Percentiles rank a stretch among this genome's conserved stretches.
Evolutionary conservation across 2,329 filamentous ascomycete genomes (phyloP).

Genomic region (Paracoccidioides lutzii): DNA sequence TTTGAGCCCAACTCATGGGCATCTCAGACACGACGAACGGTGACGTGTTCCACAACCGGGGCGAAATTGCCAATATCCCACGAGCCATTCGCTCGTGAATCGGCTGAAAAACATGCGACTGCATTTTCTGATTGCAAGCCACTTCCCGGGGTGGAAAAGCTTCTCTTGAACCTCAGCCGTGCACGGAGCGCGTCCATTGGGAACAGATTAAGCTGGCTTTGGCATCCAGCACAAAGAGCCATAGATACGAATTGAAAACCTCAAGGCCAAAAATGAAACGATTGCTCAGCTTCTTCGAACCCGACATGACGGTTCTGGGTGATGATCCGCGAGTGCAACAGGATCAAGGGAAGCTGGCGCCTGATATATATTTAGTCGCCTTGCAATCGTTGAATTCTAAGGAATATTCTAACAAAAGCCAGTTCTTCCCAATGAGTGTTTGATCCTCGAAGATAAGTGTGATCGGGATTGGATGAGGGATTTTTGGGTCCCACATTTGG

Average conservation of each 20-base stretch:
- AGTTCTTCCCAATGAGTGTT: slow-evolving; percentile 19
- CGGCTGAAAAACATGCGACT: slow-evolving; percentile 14
- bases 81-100: slow-evolving; percentile 22
- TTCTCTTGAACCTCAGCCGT: slow-evolving; percentile 12
- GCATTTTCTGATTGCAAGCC: slow-evolving; percentile 19
- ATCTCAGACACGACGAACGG: slow-evolving; percentile 15
- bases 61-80: slow-evolving; percentile 17
- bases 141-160: slow-evolving; percentile 13
- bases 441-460: slow-evolving; percentile 25
- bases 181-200: slow-evolving; percentile 8
- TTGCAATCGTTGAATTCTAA: slow-evolving; percentile 13
- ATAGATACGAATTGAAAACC: slow-evolving; percentile 15
- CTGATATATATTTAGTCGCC: slow-evolving; percentile 18
- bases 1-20: slow-evolving; percentile 16
- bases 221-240: slow-evolving; percentile 15
- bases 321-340: slow-evolving; percentile 14
- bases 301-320: slow-evolving; percentile 10
- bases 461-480: slow-evolving; percentile 25
- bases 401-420: not conserved
- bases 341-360: slow-evolving; percentile 17
- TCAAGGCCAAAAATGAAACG: slow-evolving; percentile 13
- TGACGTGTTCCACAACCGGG: slow-evolving; percentile 22
- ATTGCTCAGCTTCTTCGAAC: slow-evolving; percentile 11
- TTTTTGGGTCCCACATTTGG: slow-evolving; percentile 23
- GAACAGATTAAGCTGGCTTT: slow-evolving; percentile 14